A percentile compares a stretch with the other conserved stretches of the same genome.
Conservation (phyloP, 305 asterid species). For the Ruellia speciosa region DNA sequence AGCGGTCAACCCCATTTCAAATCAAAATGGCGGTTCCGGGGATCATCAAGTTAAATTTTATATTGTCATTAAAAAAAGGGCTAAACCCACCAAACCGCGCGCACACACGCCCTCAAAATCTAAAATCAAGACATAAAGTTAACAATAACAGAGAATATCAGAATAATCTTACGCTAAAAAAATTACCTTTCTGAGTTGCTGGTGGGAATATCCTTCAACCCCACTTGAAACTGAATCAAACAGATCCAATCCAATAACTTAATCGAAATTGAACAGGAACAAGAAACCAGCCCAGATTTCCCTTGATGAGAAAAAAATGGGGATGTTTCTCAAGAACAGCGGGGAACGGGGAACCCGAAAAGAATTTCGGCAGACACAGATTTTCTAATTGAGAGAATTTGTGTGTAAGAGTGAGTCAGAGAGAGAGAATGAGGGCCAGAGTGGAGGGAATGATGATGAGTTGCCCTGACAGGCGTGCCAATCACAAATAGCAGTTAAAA, state of each 20-base stretch:
- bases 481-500: slow-evolving; percentile 44
- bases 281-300: slow-evolving; percentile 30
- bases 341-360: slow-evolving; percentile 4
- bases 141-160: not conserved
- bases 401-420: slow-evolving; percentile 17
- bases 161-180: slow-evolving; percentile 8
- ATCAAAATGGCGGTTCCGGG: slow-evolving; percentile 22
- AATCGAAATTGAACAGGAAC: slow-evolving; percentile 24
- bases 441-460: slow-evolving; percentile 57
- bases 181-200: slow-evolving; percentile 27
- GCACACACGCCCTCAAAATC: slow-evolving; percentile 9
- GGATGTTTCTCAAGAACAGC: not conserved
- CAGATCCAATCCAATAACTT: slow-evolving; percentile 48
- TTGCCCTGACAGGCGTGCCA: slow-evolving; percentile 64
- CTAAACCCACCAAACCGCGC: slow-evolving; percentile 8
- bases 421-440: slow-evolving; percentile 21
- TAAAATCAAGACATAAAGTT: slow-evolving; percentile 18
- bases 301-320: slow-evolving; percentile 9
- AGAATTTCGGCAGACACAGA: slow-evolving; percentile 20
- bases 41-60: slow-evolving; percentile 18
- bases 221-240: slow-evolving; percentile 25
- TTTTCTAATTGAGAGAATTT: slow-evolving; percentile 21
- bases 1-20: slow-evolving; percentile 17
- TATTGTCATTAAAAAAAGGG: slow-evolving; percentile 3
- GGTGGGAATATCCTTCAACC: slow-evolving; percentile 20